Base-by-base conservation (phyloP, 2,329 filamentous ascomycete genomes). In the Neophaeococcomyces aloes region DNA sequence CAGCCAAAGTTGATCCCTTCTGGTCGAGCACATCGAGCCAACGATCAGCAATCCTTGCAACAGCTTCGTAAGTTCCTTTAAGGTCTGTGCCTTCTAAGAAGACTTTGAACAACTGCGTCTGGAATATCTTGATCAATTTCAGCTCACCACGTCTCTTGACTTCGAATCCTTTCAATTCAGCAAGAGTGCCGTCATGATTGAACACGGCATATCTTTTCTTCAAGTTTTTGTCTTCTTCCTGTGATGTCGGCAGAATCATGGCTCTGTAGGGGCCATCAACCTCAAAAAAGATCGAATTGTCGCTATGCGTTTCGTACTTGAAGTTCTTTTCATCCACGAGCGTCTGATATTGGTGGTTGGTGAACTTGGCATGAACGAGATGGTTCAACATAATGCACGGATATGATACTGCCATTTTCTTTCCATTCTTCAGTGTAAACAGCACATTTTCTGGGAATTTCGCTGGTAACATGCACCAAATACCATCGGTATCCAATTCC, bases 301-400 rank as follows among this genome's bases (percentile, higher is more conserved):
- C 91, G 68, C 89, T 96, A 62, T 94, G 86, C 0, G 89, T 98
- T 60, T 95, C 86, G 57, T 98, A 98, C 60, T 80, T 83, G 72
- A 91, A 87, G 0, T 78, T 85, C 47, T 76, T 72, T 2, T 78
- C 74, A 55, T 98, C 88, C 1, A 78, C 73, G 2, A 98, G 71
- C 0, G 85, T 89, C 68, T 98, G 88, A 61, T 98, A 98, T 58
- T 98, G 91, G 56, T 96, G 81, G 56, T 98, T 98, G 19, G 91
- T 98, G 63, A 95, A 98, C 54, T 81, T 83, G 45, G 75, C 87
- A 59, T 98, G 91, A 6, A 98, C 91, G 3, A 95, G 74, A 61
- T 98, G 91, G 62, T 98, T 98, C 67, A 98, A 75, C 91, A 98
- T 98, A 53, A 95, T 87, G 62, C 91, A 98, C 44, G 91, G 91